Conservation (phyloP, 1,284 basidiomycete species). For the Cryptococcus sp. region DNA sequence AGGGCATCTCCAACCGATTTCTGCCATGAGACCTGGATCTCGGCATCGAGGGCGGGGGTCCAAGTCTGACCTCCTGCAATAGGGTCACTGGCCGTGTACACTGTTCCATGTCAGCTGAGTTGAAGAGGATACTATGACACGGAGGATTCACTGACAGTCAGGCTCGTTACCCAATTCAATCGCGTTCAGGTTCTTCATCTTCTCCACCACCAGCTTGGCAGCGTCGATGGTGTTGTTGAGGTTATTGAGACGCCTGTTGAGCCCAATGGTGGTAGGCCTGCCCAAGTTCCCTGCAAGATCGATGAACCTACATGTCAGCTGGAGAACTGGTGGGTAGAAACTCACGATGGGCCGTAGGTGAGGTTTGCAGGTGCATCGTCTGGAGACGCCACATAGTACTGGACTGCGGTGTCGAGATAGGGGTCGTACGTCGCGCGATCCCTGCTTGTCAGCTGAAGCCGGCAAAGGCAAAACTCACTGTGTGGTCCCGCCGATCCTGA, state of each 20-base stretch:
- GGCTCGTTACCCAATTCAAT: slow-evolving; percentile 55
- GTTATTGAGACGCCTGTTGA: slow-evolving; percentile 53
- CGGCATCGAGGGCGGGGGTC: slow-evolving; percentile 47
- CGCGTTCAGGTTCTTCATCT: slow-evolving; percentile 49
- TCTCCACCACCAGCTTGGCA: slow-evolving; percentile 44
- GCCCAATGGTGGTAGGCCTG: slow-evolving; percentile 51
- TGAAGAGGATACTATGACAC: background rate
- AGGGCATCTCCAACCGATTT: background rate
- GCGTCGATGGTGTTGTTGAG: slow-evolving; percentile 49
- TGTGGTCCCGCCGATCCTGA: slow-evolving; percentile 54
- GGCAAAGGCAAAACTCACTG: slow-evolving; percentile 40
- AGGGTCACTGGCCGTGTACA: slow-evolving; percentile 33
- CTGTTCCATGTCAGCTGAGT: background rate
- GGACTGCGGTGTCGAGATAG: slow-evolving; percentile 41
- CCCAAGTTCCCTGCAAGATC: slow-evolving; percentile 46
- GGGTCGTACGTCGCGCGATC: slow-evolving; percentile 53
- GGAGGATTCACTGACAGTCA: slow-evolving; percentile 42
- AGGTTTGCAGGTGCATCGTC: slow-evolving; percentile 50
- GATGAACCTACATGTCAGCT: slow-evolving; percentile 7
- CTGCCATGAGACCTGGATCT: slow-evolving; percentile 39
- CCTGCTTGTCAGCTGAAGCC: slow-evolving; percentile 21
- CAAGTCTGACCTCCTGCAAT: slow-evolving; percentile 40
- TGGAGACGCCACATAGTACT: slow-evolving; percentile 51
- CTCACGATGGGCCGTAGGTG: slow-evolving; percentile 52
- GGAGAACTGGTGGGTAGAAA: slow-evolving; percentile 8